A percentile compares a stretch with the other conserved stretches of the same genome.
Conservation (phyloP, 1,284 basidiomycete species). For the Sporisorium exsertum region DNA sequence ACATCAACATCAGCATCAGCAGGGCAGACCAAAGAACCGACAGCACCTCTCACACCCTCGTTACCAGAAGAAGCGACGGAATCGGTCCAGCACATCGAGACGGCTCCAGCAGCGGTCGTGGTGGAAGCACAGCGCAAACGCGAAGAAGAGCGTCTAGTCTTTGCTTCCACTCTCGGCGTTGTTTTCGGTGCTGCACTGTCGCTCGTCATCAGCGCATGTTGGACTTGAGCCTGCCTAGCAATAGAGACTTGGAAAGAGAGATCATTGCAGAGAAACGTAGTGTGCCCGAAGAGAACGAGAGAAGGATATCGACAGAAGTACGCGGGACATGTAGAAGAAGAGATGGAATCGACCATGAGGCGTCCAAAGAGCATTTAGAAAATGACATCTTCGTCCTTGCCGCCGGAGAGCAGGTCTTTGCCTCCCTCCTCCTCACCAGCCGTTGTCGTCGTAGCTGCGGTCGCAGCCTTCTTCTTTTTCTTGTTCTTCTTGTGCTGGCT, state of each 20-base stretch:
- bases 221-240: conserved; percentile 11
- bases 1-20: neutral
- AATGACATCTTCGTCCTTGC: conserved; percentile 68
- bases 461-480: conserved; percentile 21
- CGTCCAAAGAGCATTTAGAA: conserved; percentile 40
- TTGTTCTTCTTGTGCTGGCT: conserved; percentile 31
- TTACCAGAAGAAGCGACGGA: neutral
- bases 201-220: conserved; percentile 43
- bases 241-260: neutral
- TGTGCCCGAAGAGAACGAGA: neutral
- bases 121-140: neutral
- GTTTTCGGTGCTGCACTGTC: conserved; percentile 41
- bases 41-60: neutral
- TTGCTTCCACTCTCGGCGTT: conserved; percentile 44
- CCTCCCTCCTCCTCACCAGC: conserved; percentile 21
- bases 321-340: neutral
- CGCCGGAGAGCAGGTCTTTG: conserved; percentile 61
- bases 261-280: neutral
- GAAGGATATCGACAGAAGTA: neutral
- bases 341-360: neutral
- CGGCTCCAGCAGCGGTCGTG: neutral
- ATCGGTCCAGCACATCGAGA: neutral
- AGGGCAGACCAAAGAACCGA: neutral
- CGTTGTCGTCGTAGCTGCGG: conserved; percentile 1
- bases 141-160: conserved; percentile 35